Conservation (phyloP, 176 grass and related monocot species). For the Aegilops umbellulata region DNA sequence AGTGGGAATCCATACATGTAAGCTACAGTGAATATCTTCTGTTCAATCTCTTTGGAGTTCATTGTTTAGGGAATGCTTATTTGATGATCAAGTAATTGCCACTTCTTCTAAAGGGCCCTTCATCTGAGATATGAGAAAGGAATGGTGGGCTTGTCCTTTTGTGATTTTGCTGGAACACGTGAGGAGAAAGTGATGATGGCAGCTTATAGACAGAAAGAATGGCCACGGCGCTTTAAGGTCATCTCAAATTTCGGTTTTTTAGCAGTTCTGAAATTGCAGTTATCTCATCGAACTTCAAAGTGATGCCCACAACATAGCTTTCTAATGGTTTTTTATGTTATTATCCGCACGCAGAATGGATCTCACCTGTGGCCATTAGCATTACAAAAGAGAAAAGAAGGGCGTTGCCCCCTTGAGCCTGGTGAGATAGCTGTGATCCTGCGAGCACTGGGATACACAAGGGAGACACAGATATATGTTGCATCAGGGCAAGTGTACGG, state of each 20-base stretch:
- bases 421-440: slow-evolving; percentile 87
- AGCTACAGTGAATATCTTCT: background rate
- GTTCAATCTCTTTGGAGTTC: background rate
- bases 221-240: slow-evolving; percentile 94
- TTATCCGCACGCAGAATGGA: slow-evolving; percentile 65
- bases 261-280: background rate
- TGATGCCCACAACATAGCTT: background rate
- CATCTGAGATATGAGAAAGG: slow-evolving; percentile 88
- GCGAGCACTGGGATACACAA: slow-evolving; percentile 81
- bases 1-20: slow-evolving; percentile 77
- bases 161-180: slow-evolving; percentile 78
- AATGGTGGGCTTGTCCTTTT: slow-evolving; percentile 81
- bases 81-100: background rate
- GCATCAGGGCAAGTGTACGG: slow-evolving; percentile 94
- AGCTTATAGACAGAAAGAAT: slow-evolving; percentile 92
- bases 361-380: slow-evolving; percentile 93
- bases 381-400: slow-evolving; percentile 92
- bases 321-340: background rate
- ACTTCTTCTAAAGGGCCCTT: slow-evolving; percentile 59
- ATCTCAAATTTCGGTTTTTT: background rate
- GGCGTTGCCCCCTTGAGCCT: slow-evolving; percentile 90
- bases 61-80: background rate
- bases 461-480: slow-evolving; percentile 88
- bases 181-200: slow-evolving; percentile 88
- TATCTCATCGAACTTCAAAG: background rate